Evolutionary conservation across 1,284 basidiomycete species (phyloP), one percentile per base, ranked within the genome.

Genomic region (Naganishia cerealis): DNA sequence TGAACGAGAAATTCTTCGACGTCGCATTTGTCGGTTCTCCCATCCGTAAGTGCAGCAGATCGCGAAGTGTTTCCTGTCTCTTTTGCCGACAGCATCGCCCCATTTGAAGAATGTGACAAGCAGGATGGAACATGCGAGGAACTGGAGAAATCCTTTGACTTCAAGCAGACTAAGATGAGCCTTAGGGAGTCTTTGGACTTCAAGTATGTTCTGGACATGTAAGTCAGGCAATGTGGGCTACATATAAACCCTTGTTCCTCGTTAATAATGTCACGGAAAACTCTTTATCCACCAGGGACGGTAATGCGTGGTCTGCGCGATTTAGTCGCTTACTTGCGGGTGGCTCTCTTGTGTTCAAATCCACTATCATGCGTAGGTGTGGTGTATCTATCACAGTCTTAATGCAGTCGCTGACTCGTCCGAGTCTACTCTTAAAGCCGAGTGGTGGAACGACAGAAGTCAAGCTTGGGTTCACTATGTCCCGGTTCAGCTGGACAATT

Each of bases 301-400:
- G 88, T 1, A 87, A 89, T 71, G 88, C 86, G 0, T 89, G 88
- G 87, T 87, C 85, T 13, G 83, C 85, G 40, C 84, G 88, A 0
- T 89, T 88, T 71, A 72, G 76, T 65, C 72, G 77, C 15, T 71
- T 80, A 2, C 66, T 80, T 26, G 63, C 71, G 18, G 73, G 73
- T 3, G 78, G 77, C 10, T 75, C 74, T 9, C 62, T 79, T 42
- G 71, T 80, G 24, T 75, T 79, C 73, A 80, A 80, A 71, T 58
- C 70, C 5, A 79, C 78, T 16, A 72, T 76, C 67, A 75, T 75
- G 72, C 76, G 46, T 50, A 50, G 24, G 46, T 24, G n/a, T 33
- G 29, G 29, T 9, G 9, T 24, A 50, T 6, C n/a, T 24, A 21
- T 21, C 21, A 7, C 9, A 3, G 21, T 50, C 21, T 24, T 13